Conservation (phyloP, 768 basidiomycete species). For the Megacollybia marginata region DNA sequence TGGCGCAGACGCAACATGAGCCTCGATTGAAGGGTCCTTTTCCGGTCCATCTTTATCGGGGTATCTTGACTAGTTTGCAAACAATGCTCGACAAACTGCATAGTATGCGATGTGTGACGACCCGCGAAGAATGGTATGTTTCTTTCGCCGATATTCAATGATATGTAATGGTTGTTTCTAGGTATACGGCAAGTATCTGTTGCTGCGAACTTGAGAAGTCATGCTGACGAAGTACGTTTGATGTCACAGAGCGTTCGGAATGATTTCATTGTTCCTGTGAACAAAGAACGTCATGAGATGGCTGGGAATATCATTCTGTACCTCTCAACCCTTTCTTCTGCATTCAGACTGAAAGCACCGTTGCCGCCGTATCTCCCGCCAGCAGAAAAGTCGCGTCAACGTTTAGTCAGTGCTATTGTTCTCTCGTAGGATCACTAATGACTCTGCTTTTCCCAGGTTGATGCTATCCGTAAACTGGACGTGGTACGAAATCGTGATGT, state of each 20-base stretch:
- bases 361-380: slow-evolving; percentile 96
- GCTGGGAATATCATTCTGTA: slow-evolving; percentile 91
- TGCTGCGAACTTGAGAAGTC: not conserved
- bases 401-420: slow-evolving; percentile 44
- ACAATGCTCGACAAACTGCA: slow-evolving; percentile 85
- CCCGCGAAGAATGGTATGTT: slow-evolving; percentile 84
- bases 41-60: slow-evolving; percentile 78
- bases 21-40: slow-evolving; percentile 95
- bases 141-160: slow-evolving; percentile 3
- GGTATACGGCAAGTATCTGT: slow-evolving; percentile 58
- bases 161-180: slow-evolving; percentile 16
- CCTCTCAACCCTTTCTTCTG: slow-evolving; percentile 72
- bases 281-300: slow-evolving; percentile 85
- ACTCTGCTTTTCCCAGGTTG: slow-evolving; percentile 41
- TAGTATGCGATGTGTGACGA: slow-evolving; percentile 96
- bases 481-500: slow-evolving; percentile 81
- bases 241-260: slow-evolving; percentile 61
- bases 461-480: slow-evolving; percentile 77
- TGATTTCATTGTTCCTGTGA: slow-evolving; percentile 90
- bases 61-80: slow-evolving; percentile 75
- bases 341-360: slow-evolving; percentile 81
- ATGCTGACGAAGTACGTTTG: not conserved
- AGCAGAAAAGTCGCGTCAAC: slow-evolving; percentile 75
- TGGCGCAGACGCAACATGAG: slow-evolving; percentile 87
- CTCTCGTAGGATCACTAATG: not conserved